Percentiles rank a stretch among this genome's conserved stretches.
These are phyloP conservation scores for Pulveroboletus sp. DNA, from an alignment of 768 basidiomycete genomes.

Conservation along the genomic window DNA sequence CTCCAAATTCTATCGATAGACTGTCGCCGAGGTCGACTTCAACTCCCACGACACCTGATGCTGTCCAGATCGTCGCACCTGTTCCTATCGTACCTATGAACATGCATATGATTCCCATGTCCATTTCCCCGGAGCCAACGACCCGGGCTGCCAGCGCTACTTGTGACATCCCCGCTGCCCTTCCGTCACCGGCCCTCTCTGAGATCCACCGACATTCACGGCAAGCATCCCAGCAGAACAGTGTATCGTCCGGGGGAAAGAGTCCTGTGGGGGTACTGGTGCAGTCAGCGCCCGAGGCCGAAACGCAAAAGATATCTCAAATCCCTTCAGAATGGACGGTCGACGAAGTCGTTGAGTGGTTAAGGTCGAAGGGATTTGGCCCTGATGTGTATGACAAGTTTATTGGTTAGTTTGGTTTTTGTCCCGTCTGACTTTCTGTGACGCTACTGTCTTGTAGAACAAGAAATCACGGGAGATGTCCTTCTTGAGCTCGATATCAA, in stretches of 20 bases:
- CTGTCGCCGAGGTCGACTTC: conserved; percentile 23
- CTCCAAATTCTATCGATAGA: conserved; percentile 13
- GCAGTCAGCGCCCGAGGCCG: conserved; percentile 18
- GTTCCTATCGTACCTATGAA: conserved; percentile 21
- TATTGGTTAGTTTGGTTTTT: conserved; percentile 51
- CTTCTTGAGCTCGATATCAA: conserved; percentile 90
- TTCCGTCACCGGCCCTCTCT: conserved; percentile 29
- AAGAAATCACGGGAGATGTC: conserved; percentile 98
- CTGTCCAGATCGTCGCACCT: conserved; percentile 20
- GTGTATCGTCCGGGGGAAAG: conserved; percentile 28
- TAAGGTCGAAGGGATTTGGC: conserved; percentile 80
- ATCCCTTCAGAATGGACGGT: conserved; percentile 78
- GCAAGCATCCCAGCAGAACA: conserved; percentile 41
- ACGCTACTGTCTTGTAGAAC: conserved; percentile 50
- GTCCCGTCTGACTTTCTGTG: not conserved
- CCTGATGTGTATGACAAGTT: conserved; percentile 80
- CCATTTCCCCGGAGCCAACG: conserved; percentile 20
- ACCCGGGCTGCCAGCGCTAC: conserved; percentile 18
- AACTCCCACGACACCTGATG: conserved; percentile 26
- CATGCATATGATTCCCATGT: conserved; percentile 17
- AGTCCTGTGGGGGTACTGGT: conserved; percentile 21
- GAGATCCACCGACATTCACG: conserved; percentile 23
- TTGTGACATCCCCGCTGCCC: conserved; percentile 26
- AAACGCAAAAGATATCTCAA: conserved; percentile 28
- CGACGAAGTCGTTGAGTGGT: conserved; percentile 88